These are phyloP conservation scores for Aeminium ludgeri DNA, from an alignment of 495 filamentous ascomycete genomes.

Conservation along the genomic window DNA sequence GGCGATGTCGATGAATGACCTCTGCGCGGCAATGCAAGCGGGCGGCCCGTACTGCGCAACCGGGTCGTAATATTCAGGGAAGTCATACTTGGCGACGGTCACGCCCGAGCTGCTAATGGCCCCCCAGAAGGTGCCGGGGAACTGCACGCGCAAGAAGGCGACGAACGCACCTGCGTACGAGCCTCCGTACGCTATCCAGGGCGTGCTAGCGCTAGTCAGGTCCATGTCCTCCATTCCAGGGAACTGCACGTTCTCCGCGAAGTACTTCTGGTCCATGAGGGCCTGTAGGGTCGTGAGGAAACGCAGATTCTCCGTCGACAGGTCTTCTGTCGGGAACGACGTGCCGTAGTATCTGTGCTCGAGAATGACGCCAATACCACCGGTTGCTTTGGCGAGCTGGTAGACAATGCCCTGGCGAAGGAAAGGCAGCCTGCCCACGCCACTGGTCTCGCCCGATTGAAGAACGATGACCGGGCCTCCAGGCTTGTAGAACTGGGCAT, in stretches of 20 bases:
- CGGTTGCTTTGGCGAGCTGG: constrained; percentile 42
- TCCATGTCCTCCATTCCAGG: constrained; percentile 42
- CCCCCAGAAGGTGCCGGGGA: constrained; percentile 53
- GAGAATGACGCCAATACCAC: constrained; percentile 55
- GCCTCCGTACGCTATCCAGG: constrained; percentile 58
- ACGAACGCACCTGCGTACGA: constrained; percentile 59
- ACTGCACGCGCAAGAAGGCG: constrained; percentile 50
- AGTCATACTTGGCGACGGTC: constrained; percentile 52
- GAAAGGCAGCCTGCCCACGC: constrained; percentile 38
- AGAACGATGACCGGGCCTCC: constrained; percentile 62
- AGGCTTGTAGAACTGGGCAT: constrained; percentile 43
- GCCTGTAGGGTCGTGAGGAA: constrained; percentile 65
- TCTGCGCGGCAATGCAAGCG: constrained; percentile 37
- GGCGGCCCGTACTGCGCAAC: constrained; percentile 39
- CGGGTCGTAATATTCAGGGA: constrained; percentile 54
- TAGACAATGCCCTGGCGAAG: constrained; percentile 54
- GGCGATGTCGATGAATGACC: constrained; percentile 41
- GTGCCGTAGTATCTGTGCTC: constrained; percentile 62
- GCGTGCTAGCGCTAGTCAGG: constrained; percentile 37
- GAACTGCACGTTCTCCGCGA: constrained; percentile 49
- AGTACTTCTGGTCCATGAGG: constrained; percentile 54
- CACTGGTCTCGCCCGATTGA: constrained; percentile 45
- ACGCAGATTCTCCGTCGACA: constrained; percentile 47
- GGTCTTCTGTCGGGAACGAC: constrained; percentile 39
- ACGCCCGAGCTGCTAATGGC: constrained; percentile 57